These are phyloP conservation scores for Helicostylum pulchrum DNA, from an alignment of 192 early-diverging fungal genomes.

Conservation along the genomic window DNA sequence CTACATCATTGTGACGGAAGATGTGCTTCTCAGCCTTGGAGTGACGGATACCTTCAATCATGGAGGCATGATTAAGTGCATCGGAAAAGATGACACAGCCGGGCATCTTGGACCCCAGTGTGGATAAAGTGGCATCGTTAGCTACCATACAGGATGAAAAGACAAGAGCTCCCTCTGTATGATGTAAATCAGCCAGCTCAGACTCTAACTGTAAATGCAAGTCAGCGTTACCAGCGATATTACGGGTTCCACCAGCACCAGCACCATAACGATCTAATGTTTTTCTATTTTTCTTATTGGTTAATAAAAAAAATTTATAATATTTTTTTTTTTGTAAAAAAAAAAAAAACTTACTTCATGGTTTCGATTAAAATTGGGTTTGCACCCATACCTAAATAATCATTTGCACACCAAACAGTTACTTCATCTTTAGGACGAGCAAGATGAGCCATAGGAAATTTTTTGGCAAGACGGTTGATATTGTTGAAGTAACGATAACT, in stretches of 20 bases:
- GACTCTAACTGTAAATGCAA: constrained; percentile 87
- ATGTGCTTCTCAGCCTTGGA: constrained; percentile 82
- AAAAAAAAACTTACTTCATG: constrained; percentile 74
- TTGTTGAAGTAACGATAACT: constrained; percentile 99
- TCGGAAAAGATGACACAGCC: constrained; percentile 93
- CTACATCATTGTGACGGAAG: constrained; percentile 90
- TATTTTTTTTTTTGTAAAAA: neutral
- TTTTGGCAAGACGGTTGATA: constrained; percentile 93
- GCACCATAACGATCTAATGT: constrained; percentile 95
- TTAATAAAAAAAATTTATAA: constrained; percentile 1
- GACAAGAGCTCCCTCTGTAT: constrained; percentile 85
- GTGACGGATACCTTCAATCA: constrained; percentile 96
- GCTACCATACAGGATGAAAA: constrained; percentile 97
- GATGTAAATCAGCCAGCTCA: constrained; percentile 88
- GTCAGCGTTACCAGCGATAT: constrained; percentile 97
- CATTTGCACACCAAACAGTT: constrained; percentile 98
- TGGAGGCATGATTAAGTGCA: constrained; percentile 90
- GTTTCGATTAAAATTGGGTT: constrained; percentile 76
- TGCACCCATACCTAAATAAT: constrained; percentile 96
- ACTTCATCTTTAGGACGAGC: constrained; percentile 79
- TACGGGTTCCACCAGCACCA: constrained; percentile 96
- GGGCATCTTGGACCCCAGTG: constrained; percentile 83
- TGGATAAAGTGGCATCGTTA: constrained; percentile 92
- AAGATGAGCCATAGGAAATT: constrained; percentile 92
- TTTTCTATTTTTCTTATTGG: constrained; percentile 36